Conservation (phyloP, 768 basidiomycete genomes). For the Gloeophyllum trabeum region DNA sequence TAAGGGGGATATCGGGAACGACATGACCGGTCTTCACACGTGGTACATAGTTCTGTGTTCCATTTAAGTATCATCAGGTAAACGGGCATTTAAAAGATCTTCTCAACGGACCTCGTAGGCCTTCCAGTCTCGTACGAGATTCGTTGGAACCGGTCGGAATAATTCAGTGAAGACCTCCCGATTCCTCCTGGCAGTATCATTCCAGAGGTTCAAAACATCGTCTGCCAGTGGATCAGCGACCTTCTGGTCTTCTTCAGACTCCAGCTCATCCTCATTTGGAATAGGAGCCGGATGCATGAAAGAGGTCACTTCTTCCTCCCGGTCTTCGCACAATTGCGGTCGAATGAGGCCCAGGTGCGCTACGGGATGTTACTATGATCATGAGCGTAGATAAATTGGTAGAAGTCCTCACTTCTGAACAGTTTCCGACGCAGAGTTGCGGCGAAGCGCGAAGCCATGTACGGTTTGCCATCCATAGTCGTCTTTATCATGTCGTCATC, state of each 20-base stretch:
- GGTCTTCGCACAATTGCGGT: constrained; percentile 45
- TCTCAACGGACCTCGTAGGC: constrained; percentile 59
- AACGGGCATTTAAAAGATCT: too few species aligned
- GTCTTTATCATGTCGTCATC: constrained; percentile 70
- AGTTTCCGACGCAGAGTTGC: constrained; percentile 73
- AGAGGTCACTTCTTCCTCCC: constrained; percentile 28
- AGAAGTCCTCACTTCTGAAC: constrained; percentile 57
- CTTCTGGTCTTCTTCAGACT: constrained; percentile 40
- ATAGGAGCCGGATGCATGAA: constrained; percentile 78
- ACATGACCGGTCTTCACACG: constrained; percentile 78
- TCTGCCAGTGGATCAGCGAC: constrained; percentile 76
- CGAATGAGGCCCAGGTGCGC: constrained; percentile 83
- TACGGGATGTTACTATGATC: constrained; percentile 19
- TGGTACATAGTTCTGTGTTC: constrained; percentile 60
- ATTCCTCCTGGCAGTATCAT: constrained; percentile 65
- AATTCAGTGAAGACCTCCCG: constrained; percentile 78
- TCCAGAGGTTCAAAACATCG: constrained; percentile 48
- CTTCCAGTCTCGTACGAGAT: constrained; percentile 69
- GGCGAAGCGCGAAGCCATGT: constrained; percentile 71
- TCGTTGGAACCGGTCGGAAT: constrained; percentile 80
- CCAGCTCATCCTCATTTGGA: constrained; percentile 57
- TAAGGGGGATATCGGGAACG: constrained; percentile 50
- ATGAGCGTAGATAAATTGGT: too few species aligned
- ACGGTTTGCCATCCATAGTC: constrained; percentile 69
- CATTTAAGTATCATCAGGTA: too few species aligned